Evolutionary conservation across 148 eudicot genomes (phyloP), one percentile per base, ranked within the genome.

Genomic region (Chenopodium formosanum): DNA sequence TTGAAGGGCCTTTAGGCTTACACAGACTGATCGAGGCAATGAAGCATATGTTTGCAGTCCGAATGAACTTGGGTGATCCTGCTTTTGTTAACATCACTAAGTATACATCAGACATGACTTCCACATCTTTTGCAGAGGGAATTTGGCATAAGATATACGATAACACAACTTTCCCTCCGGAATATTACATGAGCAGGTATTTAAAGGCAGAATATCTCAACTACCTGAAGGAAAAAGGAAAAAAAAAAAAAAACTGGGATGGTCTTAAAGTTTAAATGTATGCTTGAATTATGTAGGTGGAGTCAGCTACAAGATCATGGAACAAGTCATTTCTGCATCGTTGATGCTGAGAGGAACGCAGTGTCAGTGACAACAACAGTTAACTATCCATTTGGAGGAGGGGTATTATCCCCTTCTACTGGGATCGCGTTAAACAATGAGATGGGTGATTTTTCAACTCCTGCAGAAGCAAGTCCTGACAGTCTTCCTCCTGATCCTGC

Each of bases 321-420:
- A 78, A 96, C 99, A 12, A 96, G 98, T 66, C 99, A 96, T 84
- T 94, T 96, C 77, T 96, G 98, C 82, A 86, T 96, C 4, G 98
- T 96, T 17, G 99, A 96, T 88, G 90, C 91, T 73, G 98, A 94
- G 80, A 86, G 99, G 37, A 96, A 96, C 77, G 99, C 95, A 4
- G 95, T 96, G 62, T 92, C 99, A 25, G 64, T 94, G 89, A 96
- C 98, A 10, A 94, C 97, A 9, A 92, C 97, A 2, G 95, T 96
- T 56, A 96, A 96, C 73, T 89, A 74, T 80, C 79, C 74, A 3
- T 96, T 96, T 83, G 99, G 99, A 71, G 93, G 88, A 13, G 91
- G 90, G 4, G 82, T 96, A 72, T 84, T 94, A 63, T 96, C 99
- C 17, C 95, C 90, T 16, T 90, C 93, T 22, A 92, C 97, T 1